Base-by-base conservation (phyloP, 2,329 filamentous ascomycete genomes). In the Coccinonectria pachysandricola region DNA sequence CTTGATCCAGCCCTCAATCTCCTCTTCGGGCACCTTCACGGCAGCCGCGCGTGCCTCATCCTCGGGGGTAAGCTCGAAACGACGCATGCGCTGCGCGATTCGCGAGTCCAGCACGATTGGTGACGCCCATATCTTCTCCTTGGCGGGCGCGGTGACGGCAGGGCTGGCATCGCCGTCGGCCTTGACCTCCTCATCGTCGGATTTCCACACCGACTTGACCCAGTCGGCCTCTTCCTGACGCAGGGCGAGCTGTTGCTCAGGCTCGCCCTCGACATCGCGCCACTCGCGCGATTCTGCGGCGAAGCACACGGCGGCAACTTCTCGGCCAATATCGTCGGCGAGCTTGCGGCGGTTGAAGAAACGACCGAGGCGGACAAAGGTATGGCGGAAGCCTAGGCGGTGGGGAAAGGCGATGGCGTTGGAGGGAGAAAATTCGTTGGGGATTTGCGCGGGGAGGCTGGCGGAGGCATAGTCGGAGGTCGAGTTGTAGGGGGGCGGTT, bases 361-460 rank as follows among this genome's bases (percentile, higher is more conserved):
- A 39, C 91, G 81, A 48, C 80, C 81, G 34, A 96, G 66, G 34
- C 91, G 79, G 39, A 77, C 80, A 1, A 86, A 82, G 3, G 88
- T 95, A 59, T 91, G 88, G 36, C 82, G 62, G 64, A 98, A 93
- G 34, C 91, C 91, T 15, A 98, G 78, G 32, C 95, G 71, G 52
- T 96, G 88, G 1, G 88, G 88, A 54, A 93, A 82, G 21, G 72
- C 64, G 33, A 98, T 68, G 9, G 80, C 67, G 13, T 70, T 64
- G 5, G 79, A 76, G 21, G 85, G 85, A 19, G 77, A 71, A 46
- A 98, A 74, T 32, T 78, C 71, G 36, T 63, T 48, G 4, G 88
- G 88, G 21, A 80, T 70, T 22, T 68, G 63, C 15, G 65, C 50
- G 1, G 87, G 77, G 26, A 86, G 64, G 13, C 59, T 47, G 20